These are phyloP conservation scores for Phytophthora agathidicida DNA, from an alignment of 352 stramenopile species.

Conservation along the genomic window DNA sequence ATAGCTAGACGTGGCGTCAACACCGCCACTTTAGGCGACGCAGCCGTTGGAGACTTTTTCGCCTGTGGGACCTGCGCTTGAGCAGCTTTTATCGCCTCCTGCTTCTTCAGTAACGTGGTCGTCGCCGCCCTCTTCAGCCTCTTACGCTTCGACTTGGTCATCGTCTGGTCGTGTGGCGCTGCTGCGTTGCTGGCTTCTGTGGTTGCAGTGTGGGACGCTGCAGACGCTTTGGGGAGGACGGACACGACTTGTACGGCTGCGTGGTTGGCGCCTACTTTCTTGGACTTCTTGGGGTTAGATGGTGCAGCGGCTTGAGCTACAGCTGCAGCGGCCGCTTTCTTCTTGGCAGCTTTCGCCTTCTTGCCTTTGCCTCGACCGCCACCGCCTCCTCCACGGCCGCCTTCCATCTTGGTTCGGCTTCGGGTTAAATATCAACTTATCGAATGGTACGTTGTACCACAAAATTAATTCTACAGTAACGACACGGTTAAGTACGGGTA, in stretches of 20 bases:
- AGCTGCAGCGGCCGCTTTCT: constrained; percentile 19
- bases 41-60: constrained; percentile 3
- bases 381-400: constrained; percentile 18
- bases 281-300: constrained; percentile 12
- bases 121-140: constrained; percentile 15
- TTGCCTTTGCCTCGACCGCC: constrained; percentile 38
- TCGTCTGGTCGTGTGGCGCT: constrained; percentile 6
- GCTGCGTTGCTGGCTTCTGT: neutral
- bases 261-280: constrained; percentile 19
- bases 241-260: constrained; percentile 16
- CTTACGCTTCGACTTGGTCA: constrained; percentile 41
- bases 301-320: constrained; percentile 8
- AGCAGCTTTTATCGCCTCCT: constrained; percentile 6
- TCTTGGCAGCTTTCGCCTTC: constrained; percentile 28
- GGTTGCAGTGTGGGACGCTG: neutral
- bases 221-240: neutral
- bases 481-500: neutral
- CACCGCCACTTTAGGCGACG: constrained; percentile 4
- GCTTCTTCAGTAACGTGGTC: constrained; percentile 21
- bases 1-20: constrained; percentile 8
- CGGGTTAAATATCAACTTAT: too few species aligned
- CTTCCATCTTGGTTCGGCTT: constrained; percentile 23
- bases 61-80: neutral
- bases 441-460: too few species aligned
- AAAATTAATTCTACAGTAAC: neutral